Base-by-base conservation (phyloP, 768 basidiomycete species). In the Gautieria morchelliformis region DNA sequence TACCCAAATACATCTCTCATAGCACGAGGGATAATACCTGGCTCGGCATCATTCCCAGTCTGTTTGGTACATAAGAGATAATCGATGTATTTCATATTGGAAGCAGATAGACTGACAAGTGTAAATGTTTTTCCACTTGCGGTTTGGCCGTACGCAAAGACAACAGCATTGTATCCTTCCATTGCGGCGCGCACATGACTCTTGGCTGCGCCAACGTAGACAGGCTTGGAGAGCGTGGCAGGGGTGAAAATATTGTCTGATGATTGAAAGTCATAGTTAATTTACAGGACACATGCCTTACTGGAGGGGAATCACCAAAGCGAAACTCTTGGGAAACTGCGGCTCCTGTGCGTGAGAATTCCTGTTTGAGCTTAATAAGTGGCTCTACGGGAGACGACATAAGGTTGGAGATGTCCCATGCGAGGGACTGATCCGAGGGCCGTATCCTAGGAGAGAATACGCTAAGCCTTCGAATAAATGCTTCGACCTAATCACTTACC, bases 131-230 rank as follows among this genome's bases (percentile, higher is more conserved):
- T 88, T 52, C 86, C 86, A 33, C 79, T 81, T 5, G 84, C 85
- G 0, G 96, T 98, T 68, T 98, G 95, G 8, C 89, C 88, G 53
- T 90, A 89, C 0, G 96, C 95, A 64, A 99, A 99, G 42, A 97
- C 81, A 61, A 98, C 90, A 8, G 93, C 82, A 69, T 98, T 97
- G 76, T 83, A 98, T 17, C 96, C 96, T 52, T 92, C 90, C 93
- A 98, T 96, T 10, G 94, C 92, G 4, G 93, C 90, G 57, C 80
- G 82, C 1, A 91, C 89, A 64, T 92, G 90, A 3, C 82, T 84
- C 12, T 81, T 79, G 1, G 86, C 90, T 15, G 87, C 83, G 4
- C 84, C 79, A 42, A 78, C 81, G 67, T 92, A 93, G 7, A 92
- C 74, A 0, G 84, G 81, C 64, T 88, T 89, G 70, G 56, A 57